Evolutionary conservation across 805 yeast genomes (phyloP), one percentile per base, ranked within the genome.

Genomic region (Candida pseudoglaebosa): DNA sequence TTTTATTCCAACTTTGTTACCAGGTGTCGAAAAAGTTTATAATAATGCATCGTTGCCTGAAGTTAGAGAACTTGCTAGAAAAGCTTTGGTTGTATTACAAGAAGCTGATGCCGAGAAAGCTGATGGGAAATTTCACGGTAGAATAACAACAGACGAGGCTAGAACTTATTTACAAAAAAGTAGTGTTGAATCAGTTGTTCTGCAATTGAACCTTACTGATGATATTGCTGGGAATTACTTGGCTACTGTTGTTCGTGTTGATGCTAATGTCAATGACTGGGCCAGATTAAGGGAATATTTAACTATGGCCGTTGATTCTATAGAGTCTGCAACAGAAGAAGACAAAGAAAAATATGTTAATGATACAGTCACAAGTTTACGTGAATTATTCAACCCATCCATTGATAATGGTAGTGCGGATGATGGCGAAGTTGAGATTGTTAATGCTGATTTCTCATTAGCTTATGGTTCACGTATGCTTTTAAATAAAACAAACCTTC

Each of bases 381-480:
- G 80, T 67, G 62, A 61, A 21, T 64, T 77, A 57, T 77, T 72
- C 73, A 69, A 74, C 46, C 55, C 57, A 10, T 55, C 56, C 24
- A 73, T 73, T 33, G 73, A 65, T 22, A 41, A 41, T 15, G 75
- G 79, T 16, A 77, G 71, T 37, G 82, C 75, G 31, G 77, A 78
- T 43, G 85, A 81, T 28, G 96, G 88, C 32, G 97, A 95, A 43
- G 67, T 89, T 45, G 95, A 84, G 57, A 84, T 93, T 55, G 97
- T 90, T 47, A 89, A 93, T 61, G 83, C 97, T 24, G 93, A 86
- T 57, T 91, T 91, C 65, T 93, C 98, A 0, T 71, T 91, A 49
- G 99, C 99, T 28, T 93, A 93, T 59, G 99, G 99, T 66, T 86
- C 96, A 19, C 81, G 97, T 67, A 91, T 91, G 97, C 76, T 93